Percentiles rank a stretch among this genome's conserved stretches.
Evolutionary conservation across 2,329 filamentous ascomycete species (phyloP).

Genomic region (Aspergillus oerlinghausenensis): DNA sequence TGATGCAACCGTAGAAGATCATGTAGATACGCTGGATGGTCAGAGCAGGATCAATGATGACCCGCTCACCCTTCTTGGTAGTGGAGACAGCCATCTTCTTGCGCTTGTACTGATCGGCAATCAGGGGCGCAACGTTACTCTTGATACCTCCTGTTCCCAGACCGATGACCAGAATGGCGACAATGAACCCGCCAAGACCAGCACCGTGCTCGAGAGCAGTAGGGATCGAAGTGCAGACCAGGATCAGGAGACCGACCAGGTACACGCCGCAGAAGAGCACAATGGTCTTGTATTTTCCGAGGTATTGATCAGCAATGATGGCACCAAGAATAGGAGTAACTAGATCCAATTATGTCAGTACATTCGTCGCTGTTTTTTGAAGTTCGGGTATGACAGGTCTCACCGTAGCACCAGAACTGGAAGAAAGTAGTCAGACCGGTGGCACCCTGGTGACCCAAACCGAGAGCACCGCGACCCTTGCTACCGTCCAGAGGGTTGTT

Average conservation of each 20-base stretch:
- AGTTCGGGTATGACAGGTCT: slow-evolving; percentile 2
- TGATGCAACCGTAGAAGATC: slow-evolving; percentile 72
- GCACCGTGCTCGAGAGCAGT: slow-evolving; percentile 46
- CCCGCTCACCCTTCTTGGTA: slow-evolving; percentile 46
- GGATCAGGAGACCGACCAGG: slow-evolving; percentile 52
- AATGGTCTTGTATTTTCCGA: slow-evolving; percentile 60
- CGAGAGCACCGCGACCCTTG: slow-evolving; percentile 38
- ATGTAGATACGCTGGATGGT: slow-evolving; percentile 67
- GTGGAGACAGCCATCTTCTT: slow-evolving; percentile 49
- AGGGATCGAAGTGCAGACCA: slow-evolving; percentile 54
- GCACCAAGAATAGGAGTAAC: slow-evolving; percentile 57
- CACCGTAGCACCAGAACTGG: slow-evolving; percentile 52
- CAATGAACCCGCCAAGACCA: slow-evolving; percentile 53
- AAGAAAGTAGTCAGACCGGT: slow-evolving; percentile 51
- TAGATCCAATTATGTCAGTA: slow-evolving; percentile 9
- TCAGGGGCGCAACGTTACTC: slow-evolving; percentile 57
- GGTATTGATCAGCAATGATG: slow-evolving; percentile 56
- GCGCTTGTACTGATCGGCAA: slow-evolving; percentile 62
- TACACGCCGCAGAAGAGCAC: slow-evolving; percentile 55
- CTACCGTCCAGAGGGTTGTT: slow-evolving; percentile 38
- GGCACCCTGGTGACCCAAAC: slow-evolving; percentile 42
- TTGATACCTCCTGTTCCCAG: slow-evolving; percentile 67
- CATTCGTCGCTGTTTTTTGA: neutral
- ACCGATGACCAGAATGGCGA: slow-evolving; percentile 58
- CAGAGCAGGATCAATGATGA: slow-evolving; percentile 62